Percentiles rank a stretch among this genome's conserved stretches.
phyloP scores from a whole-genome alignment of 2,329 filamentous ascomycete genomes.

The Rachicladosporium sp. region DNA sequence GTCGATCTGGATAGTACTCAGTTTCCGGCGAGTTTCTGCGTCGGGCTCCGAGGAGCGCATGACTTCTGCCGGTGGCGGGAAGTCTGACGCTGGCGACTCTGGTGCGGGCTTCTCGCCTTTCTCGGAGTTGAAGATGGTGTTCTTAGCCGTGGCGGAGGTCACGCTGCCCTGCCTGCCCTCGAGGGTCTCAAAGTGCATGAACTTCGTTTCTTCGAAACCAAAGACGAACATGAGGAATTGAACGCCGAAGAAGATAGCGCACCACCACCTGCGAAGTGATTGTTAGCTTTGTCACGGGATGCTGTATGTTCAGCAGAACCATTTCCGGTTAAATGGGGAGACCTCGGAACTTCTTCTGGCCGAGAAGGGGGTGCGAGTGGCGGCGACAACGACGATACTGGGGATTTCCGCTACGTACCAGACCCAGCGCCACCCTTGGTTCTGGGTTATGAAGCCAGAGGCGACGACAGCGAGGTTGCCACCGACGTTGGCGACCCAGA shows the following conservation, averaged over 20 bases:
- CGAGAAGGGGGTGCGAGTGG: too few relatives aligned
- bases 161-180: slow-evolving; percentile 13
- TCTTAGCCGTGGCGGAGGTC: neutral
- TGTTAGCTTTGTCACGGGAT: too few relatives aligned
- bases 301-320: too few relatives aligned
- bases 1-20: slow-evolving; percentile 17
- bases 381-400: too few relatives aligned
- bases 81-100: neutral
- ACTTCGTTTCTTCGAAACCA: slow-evolving; percentile 31
- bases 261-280: slow-evolving; percentile 26
- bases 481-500: slow-evolving; percentile 25
- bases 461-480: slow-evolving; percentile 29
- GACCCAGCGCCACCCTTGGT: slow-evolving; percentile 39
- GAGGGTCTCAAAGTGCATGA: slow-evolving; percentile 9
- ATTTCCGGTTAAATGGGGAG: too few relatives aligned
- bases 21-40: slow-evolving; percentile 7
- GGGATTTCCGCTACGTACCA: slow-evolving; percentile 16
- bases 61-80: slow-evolving; percentile 5
- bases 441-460: slow-evolving; percentile 28
- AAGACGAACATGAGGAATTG: slow-evolving; percentile 31
- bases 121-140: neutral
- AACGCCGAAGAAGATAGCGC: slow-evolving; percentile 27
- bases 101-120: slow-evolving; percentile 5
- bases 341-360: too few relatives aligned
- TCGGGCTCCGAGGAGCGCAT: slow-evolving; percentile 4